A percentile compares a stretch with the other conserved stretches of the same genome.
These are phyloP conservation scores for Tripterygium wilfordii DNA, from an alignment of 177 flowering plant species.

Conservation along the genomic window DNA sequence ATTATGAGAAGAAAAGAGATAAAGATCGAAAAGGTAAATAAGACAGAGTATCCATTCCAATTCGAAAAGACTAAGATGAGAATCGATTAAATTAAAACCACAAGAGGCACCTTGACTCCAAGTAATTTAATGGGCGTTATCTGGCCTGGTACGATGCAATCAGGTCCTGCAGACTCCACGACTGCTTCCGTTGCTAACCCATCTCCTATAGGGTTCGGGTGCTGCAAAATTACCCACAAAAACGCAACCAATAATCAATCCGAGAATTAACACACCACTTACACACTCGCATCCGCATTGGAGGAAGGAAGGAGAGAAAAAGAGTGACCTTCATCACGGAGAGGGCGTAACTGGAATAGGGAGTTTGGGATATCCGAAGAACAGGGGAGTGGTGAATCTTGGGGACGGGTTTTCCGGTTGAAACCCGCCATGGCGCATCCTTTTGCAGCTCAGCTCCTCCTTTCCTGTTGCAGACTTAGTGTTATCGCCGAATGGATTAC, in stretches of 20 bases:
- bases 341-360: constrained; percentile 50
- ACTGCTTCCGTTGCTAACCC: constrained; percentile 69
- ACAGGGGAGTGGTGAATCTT: constrained; percentile 74
- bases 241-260: no score
- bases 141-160: constrained; percentile 85
- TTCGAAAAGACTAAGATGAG: no score
- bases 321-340: constrained; percentile 67
- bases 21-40: no score
- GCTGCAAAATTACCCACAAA: constrained; percentile 31
- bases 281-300: no score
- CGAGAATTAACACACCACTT: no score
- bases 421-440: constrained; percentile 87
- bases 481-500: no score
- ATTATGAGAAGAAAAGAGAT: no score
- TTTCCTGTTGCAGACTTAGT: no score
- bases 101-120: constrained; percentile 64
- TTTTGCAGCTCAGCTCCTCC: constrained; percentile 42
- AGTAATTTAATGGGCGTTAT: constrained; percentile 57
- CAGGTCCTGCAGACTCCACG: constrained; percentile 88
- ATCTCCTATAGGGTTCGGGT: constrained; percentile 66
- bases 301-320: constrained; percentile 4
- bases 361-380: constrained; percentile 54
- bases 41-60: no score
- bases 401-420: constrained; percentile 56
- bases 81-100: neutral